A percentile compares a stretch with the other conserved stretches of the same genome.
phyloP scores from a whole-genome alignment of 345 rosid species.

The Bruguiera sexangula region DNA sequence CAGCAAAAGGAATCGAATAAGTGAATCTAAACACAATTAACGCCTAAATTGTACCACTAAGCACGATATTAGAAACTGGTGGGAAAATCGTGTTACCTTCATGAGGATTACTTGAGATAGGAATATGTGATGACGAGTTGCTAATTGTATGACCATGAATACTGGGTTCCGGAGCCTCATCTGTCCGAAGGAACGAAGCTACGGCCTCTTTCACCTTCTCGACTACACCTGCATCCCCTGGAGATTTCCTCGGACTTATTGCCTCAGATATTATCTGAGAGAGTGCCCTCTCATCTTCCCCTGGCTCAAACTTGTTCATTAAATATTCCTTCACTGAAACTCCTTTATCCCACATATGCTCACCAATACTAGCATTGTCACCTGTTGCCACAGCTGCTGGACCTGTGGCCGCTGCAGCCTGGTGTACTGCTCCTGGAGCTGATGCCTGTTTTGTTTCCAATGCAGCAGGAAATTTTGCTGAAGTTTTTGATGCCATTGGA shows the following conservation, averaged over 20 bases:
- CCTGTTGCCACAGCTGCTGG: conserved; percentile 5
- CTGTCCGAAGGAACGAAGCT: conserved; percentile 37
- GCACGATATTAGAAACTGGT: background rate
- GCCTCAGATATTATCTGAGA: conserved; percentile 57
- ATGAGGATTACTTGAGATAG: conserved; percentile 32
- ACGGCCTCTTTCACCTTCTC: conserved; percentile 48
- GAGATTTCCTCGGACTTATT: conserved; percentile 52
- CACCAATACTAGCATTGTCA: background rate
- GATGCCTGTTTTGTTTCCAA: no score
- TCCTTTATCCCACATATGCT: conserved; percentile 58
- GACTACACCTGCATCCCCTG: conserved; percentile 39
- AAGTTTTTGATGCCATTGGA: background rate
- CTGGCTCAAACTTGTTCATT: conserved; percentile 60
- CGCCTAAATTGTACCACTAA: no score
- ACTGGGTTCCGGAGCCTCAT: conserved; percentile 22
- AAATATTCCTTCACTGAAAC: conserved; percentile 75
- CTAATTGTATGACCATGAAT: conserved; percentile 23
- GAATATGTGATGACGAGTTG: conserved; percentile 18
- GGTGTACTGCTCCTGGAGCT: background rate
- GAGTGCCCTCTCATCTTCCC: conserved; percentile 74
- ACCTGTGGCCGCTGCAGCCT: conserved; percentile 13
- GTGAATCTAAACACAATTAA: no score
- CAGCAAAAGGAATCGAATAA: background rate
- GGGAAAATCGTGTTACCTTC: conserved; percentile 37
- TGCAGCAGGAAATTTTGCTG: no score